Evolutionary conservation across 129 eudicot genomes (phyloP), one percentile per base, ranked within the genome.

Genomic region (Lactuca sativa): DNA sequence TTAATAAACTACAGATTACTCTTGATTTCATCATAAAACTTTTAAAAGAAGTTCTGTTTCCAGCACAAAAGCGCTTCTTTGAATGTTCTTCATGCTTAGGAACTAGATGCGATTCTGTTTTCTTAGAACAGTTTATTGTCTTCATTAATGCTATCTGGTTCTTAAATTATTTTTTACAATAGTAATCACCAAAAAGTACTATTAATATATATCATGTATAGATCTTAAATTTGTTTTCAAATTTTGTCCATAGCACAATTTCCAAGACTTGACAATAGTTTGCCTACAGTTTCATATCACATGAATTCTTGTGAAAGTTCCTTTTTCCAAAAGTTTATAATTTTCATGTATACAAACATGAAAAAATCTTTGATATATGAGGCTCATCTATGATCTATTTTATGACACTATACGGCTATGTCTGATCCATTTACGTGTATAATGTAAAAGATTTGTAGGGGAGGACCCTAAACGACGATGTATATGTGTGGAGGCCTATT

Each of bases 241-340:
- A 17, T 36, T 58, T 59, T 68, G 70, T 68, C 37, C 52, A 68
- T 59, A 64, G 17, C 75, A 76, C 80, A 76, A 60, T 60, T 61
- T 52, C 80, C 80, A 76, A 68, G 75, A 76, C 43, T 59, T 67
- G 80, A 75, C 69, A 67, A 76, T 59, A 67, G 74, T 69, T 69
- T 40, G 51, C 64, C 80, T 69, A 68, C 74, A 76, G 74, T 53
- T 61, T 18, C 61, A 36, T 51, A 51, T 66, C 76, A 69, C 37
- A 79, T 25, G 30, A 25, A 67, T 44, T 76, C 70, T 66, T 59
- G 49, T 59, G 67, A 62, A 56, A 54, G 55, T 67, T 17, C 7
- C 47, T 57, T 74, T 44, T 71, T 34, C 18, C 49, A 13, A 72
- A 59, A n/a, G 77, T 53, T 67, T 31, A 3, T 4, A 13, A 15